Percentiles rank a stretch among this genome's conserved stretches.
These are phyloP conservation scores for Saxophila tyrrhenica DNA, from an alignment of 495 filamentous ascomycete genomes.

Conservation along the genomic window DNA sequence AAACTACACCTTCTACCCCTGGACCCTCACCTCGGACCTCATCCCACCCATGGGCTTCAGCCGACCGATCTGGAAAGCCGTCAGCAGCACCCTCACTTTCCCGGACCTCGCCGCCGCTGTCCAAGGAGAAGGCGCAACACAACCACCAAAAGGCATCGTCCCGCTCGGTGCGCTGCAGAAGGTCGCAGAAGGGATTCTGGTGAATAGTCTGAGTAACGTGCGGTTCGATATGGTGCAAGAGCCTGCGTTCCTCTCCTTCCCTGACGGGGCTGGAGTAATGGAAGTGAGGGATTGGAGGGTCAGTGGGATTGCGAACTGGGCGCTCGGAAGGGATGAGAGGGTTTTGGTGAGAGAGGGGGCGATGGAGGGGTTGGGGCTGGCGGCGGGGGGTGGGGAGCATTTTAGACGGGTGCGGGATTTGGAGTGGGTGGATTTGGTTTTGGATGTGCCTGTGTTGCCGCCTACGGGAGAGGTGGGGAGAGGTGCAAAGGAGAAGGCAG, in stretches of 20 bases:
- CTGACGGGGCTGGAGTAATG: slow-evolving; percentile 26
- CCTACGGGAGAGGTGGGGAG: not conserved
- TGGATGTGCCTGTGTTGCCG: slow-evolving; percentile 36
- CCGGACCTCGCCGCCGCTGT: slow-evolving; percentile 38
- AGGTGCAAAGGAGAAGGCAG: not conserved
- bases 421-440: slow-evolving; percentile 57
- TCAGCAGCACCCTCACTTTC: slow-evolving; percentile 72
- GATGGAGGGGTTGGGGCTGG: slow-evolving; percentile 55
- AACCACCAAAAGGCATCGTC: not conserved
- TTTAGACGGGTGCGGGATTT: slow-evolving; percentile 70
- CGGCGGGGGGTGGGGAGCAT: slow-evolving; percentile 45
- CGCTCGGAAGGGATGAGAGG: slow-evolving; percentile 80
- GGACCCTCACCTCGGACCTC: slow-evolving; percentile 69
- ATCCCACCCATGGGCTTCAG: slow-evolving; percentile 66
- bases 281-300: slow-evolving; percentile 47
- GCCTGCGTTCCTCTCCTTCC: not conserved
- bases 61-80: slow-evolving; percentile 46
- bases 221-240: slow-evolving; percentile 73
- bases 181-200: slow-evolving; percentile 54
- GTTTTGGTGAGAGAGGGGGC: slow-evolving; percentile 70
- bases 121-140: not conserved
- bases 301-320: slow-evolving; percentile 62
- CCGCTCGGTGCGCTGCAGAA: slow-evolving; percentile 21
- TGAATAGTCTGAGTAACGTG: slow-evolving; percentile 68
- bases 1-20: slow-evolving; percentile 83